Base-by-base conservation (phyloP, 129 eudicot genomes). In the Tanacetum coccineum region DNA sequence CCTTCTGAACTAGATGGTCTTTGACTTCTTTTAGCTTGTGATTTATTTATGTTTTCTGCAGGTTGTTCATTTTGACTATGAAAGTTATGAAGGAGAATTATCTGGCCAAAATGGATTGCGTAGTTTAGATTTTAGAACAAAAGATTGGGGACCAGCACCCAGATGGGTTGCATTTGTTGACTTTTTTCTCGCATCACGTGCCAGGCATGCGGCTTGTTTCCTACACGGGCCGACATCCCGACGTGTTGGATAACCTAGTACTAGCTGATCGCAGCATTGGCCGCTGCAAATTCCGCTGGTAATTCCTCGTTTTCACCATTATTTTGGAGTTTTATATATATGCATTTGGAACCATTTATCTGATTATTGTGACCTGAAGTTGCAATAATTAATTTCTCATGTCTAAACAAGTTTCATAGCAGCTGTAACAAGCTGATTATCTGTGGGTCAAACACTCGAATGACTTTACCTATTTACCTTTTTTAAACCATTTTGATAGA, bases 151-250 rank as follows among this genome's bases (percentile, higher is more conserved):
- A 5, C 93, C 97, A 32, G 95, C 95, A 55, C 97, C 97, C 15
- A 85, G 97, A 83, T 91, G 97, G 97, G 97, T 91, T 30, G 97
- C 97, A 54, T 91, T 91, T 79, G 96, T 87, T 0, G 97, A 91
- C 72, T 91, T 91, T 68, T 91, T 91, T 63, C 94, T 91, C 3
- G 97, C 96, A 46, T 82, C 97, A 62, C 90, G 86, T 55, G 96
- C 93, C 45, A 87, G 74, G 62, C 84, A 83, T 39, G 88, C 94
- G 3, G 84, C 13, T 91, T 28, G 59, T 91, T 71, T 76, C 96
- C 21, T 1, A 64, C 39, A 57, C 96, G 97, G 32, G 97, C 97
- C 65, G 21, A 64, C 89, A 91, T 68, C 52, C 65, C 72, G 96
- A 71, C 97, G 97, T 36, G 95, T 91, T 4, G 97, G 61, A 91